Base-by-base conservation (phyloP, 768 basidiomycete genomes). In the Amyloporia xantha region DNA sequence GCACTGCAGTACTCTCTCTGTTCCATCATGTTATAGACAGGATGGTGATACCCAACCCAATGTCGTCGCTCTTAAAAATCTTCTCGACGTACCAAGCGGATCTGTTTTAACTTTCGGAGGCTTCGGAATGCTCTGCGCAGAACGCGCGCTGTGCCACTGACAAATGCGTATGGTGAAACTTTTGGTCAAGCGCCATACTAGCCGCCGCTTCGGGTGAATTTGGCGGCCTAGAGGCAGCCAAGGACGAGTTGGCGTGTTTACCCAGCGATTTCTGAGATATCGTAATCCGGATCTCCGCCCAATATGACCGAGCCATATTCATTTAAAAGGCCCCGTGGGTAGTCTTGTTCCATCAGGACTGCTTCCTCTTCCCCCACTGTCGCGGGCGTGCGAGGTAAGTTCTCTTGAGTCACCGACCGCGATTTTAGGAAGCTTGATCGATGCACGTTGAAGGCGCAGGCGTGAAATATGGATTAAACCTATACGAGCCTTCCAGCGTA, bases 401-500 rank as follows among this genome's bases (percentile, higher is more conserved):
- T 9, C 20, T 21, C 38, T 39, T 6, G 7, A 33, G 30, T 15
- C 30, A 7, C 30, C 15, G 30, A 33, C 15, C 9, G 15, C 30
- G 9, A 7, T 33, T n/a, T n/a, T n/a, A n/a, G 30, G 30, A 33
- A 33, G 9, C 30, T 33, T 15, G 42, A 43, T 25, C 24, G 6
- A 35, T 19, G 6, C 15, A 13, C 33, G 20, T n/a, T n/a, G n/a
- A 15, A 47, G 12, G 13, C 4, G n/a, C 44, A 17, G 36, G 20
- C 25, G 46, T 39, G 46, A 28, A 36, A 7, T 21, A 23, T n/a
- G 30, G 23, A 41, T 30, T 40, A 47, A 43, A 42, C 50, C 47
- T 44, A 68, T 65, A 47, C 66, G 47, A 47, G 54, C 76, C 76
- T 78, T 62, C 68, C 71, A 73, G 64, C 74, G 73, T 75, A 58